phyloP scores from a whole-genome alignment of 75 land plant species.

The Gnetum montanum region DNA sequence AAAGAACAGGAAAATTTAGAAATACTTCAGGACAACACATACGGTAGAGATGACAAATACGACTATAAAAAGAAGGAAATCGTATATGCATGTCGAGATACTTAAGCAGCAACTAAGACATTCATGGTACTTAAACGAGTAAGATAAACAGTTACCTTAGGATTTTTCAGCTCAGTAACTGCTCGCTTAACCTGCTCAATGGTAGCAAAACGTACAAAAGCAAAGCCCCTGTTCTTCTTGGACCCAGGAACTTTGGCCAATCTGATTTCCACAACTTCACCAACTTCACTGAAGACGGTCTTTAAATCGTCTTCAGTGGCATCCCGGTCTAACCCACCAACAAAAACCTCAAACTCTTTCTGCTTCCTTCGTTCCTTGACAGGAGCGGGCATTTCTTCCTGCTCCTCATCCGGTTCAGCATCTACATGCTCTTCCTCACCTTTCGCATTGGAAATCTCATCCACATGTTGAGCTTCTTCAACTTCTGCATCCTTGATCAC shows the following conservation, averaged over 20 bases:
- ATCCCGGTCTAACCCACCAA: constrained; percentile 47
- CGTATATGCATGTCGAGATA: background rate
- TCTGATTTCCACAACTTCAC: constrained; percentile 44
- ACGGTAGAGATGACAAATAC: background rate
- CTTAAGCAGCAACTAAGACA: background rate
- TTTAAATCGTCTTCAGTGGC: constrained; percentile 34
- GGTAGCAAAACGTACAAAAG: constrained; percentile 37
- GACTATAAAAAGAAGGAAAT: background rate
- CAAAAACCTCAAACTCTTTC: constrained; percentile 44
- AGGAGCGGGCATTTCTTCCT: constrained; percentile 10
- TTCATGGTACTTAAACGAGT: no score
- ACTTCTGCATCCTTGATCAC: background rate
- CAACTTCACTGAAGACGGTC: constrained; percentile 23
- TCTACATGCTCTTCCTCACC: constrained; percentile 3
- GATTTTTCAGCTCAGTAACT: constrained; percentile 19
- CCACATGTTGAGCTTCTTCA: constrained; percentile 4
- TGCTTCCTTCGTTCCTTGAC: constrained; percentile 31
- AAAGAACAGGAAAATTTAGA: background rate
- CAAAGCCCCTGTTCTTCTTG: constrained; percentile 36
- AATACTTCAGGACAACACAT: background rate
- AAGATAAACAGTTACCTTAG: no score
- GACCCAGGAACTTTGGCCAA: constrained; percentile 28
- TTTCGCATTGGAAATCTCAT: background rate
- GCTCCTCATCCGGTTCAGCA: constrained; percentile 1
- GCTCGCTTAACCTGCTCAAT: constrained; percentile 34